A percentile compares a stretch with the other conserved stretches of the same genome.
Conservation (phyloP, 2,329 filamentous ascomycete species). For the Lecanicillium sp. region DNA sequence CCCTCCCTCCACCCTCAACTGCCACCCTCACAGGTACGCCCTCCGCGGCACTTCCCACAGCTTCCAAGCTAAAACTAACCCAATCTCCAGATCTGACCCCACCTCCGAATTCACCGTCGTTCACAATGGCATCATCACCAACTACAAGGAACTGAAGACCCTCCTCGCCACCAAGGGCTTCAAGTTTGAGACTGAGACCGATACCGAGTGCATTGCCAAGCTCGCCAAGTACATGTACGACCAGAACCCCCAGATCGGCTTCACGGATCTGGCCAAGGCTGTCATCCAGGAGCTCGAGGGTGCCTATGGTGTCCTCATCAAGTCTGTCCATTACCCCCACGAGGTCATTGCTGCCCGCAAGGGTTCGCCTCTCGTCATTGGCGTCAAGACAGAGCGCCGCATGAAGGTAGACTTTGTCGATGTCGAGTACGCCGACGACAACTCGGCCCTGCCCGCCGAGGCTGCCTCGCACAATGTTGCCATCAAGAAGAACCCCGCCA, state of each 20-base stretch:
- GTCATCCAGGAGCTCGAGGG: constrained; percentile 98
- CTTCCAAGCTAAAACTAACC: too few species aligned
- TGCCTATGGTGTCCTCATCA: constrained; percentile 93
- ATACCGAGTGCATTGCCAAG: constrained; percentile 99
- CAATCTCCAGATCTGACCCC: constrained; percentile 78
- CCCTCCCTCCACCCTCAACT: constrained; percentile 86
- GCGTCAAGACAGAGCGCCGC: constrained; percentile 93
- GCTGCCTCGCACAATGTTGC: constrained; percentile 93
- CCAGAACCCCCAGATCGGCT: constrained; percentile 86
- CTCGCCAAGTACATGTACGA: constrained; percentile 97
- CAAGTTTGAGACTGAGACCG: constrained; percentile 98
- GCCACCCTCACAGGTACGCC: constrained; percentile 90
- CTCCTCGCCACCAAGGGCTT: constrained; percentile 91
- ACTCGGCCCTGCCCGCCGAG: constrained; percentile 78
- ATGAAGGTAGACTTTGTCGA: constrained; percentile 99
- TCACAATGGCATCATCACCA: constrained; percentile 99
- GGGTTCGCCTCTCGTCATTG: constrained; percentile 94
- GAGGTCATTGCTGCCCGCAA: constrained; percentile 97
- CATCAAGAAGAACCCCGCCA: constrained; percentile 75
- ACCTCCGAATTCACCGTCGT: constrained; percentile 96
- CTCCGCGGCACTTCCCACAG: too few species aligned
- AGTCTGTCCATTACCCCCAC: constrained; percentile 97
- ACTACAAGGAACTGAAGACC: constrained; percentile 99
- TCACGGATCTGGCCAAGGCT: constrained; percentile 93
- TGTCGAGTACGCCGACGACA: constrained; percentile 91